Base-by-base conservation (phyloP, 129 eudicot species). In the Solidago caesia region DNA sequence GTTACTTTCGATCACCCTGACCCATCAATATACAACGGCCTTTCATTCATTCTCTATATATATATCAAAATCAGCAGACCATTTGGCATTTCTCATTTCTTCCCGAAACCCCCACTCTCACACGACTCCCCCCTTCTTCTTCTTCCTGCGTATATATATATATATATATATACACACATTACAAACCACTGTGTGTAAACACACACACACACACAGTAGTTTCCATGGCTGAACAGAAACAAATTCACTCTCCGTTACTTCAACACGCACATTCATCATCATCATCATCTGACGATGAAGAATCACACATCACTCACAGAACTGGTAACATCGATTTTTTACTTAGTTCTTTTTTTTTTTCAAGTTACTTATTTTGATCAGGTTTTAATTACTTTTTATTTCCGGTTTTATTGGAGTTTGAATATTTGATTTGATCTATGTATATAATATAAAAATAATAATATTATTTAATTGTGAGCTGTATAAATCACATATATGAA, bases 51-150 rank as follows among this genome's bases (percentile, higher is more conserved):
- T 13, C 58, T 14, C 15, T 16, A 5, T 21, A 60, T 46, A 3
- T 71, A 78, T 61, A 33, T 1, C 39, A 33, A 78, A 78, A 61
- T 70, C 71, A 70, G 52, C 81, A 68, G 39, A 68, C 51, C 70
- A 77, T 33, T 48, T 63, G 44, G 49, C 75, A 49, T 4, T 6
- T 2, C 15, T 27, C 10, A 29, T 69, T 15, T 42, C 62, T 49
- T 51, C 52, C 59, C 26, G 21, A 53, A 53, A 53, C 42, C 79
- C 65, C 70, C 70, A 70, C 21, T 49, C 21, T 51, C 71, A 78
- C 81, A 77, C 75, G 81, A 25, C 81, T 77, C 75, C 51, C 29
- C 53, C 51, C 25, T 42, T 25, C 25, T 42, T 25, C 8, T 26
- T 16, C 16, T n/a, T 14, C 46, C 11, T 61, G 39, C 44, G 21